Percentiles rank a stretch among this genome's conserved stretches.
These are phyloP conservation scores for Chloranthus sessilifolius DNA, from an alignment of 164 flowering plant species.

Conservation along the genomic window DNA sequence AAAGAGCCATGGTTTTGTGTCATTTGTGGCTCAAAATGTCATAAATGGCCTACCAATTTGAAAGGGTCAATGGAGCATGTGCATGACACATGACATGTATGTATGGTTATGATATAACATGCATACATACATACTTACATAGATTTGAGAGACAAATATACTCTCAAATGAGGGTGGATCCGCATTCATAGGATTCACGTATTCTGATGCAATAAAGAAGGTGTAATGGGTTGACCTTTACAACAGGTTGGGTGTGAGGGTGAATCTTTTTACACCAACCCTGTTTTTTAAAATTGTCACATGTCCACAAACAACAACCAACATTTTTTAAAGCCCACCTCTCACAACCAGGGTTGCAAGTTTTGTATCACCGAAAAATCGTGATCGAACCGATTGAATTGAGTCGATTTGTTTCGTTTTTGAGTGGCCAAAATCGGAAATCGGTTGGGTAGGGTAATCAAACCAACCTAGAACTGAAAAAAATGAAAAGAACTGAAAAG, in stretches of 20 bases:
- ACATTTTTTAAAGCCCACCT: background rate
- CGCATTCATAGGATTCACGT: constrained; percentile 46
- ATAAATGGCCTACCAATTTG: no score
- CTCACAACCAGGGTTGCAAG: no score
- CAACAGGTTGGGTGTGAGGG: constrained; percentile 26
- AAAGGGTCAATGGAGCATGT: no score
- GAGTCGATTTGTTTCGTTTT: background rate
- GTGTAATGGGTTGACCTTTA: constrained; percentile 44
- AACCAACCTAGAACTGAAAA: background rate
- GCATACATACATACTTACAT: constrained; percentile 50
- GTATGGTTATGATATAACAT: constrained; percentile 1
- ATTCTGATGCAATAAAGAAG: constrained; percentile 32
- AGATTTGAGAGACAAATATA: no score
- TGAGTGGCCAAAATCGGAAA: background rate
- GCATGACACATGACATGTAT: constrained; percentile 4
- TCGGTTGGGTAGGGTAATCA: background rate
- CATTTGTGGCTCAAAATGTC: no score
- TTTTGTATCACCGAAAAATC: no score
- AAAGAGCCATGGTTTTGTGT: no score
- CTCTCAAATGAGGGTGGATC: constrained; percentile 39
- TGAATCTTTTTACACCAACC: constrained; percentile 24
- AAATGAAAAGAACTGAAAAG: no score
- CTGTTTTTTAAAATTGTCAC: constrained; percentile 4
- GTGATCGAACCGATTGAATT: no score
- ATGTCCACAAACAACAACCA: background rate